A percentile compares a stretch with the other conserved stretches of the same genome.
These are phyloP conservation scores for Ceratobasidium sp. DNA, from an alignment of 1,284 basidiomycete species.

Conservation along the genomic window DNA sequence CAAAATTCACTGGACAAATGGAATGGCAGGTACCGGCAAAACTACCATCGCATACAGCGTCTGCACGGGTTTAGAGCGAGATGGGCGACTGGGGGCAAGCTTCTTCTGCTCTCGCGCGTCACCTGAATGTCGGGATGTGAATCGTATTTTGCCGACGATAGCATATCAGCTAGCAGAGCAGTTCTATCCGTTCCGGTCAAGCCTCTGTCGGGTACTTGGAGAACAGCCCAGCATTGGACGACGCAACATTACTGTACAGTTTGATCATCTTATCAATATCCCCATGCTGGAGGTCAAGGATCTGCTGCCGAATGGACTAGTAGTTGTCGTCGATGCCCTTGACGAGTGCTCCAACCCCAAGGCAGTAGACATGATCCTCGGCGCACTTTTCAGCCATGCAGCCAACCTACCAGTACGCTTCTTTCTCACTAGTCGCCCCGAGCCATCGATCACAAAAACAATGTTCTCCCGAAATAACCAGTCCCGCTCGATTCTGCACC, in stretches of 20 bases:
- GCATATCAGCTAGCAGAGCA: constrained; percentile 36
- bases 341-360: constrained; percentile 29
- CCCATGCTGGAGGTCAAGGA: constrained; percentile 11
- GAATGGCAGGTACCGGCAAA: constrained; percentile 42
- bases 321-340: constrained; percentile 36
- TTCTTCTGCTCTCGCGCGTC: constrained; percentile 47
- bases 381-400: not conserved
- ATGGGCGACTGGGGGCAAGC: constrained; percentile 45
- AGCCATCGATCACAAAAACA: not conserved
- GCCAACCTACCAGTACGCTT: constrained; percentile 4
- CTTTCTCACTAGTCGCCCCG: constrained; percentile 36
- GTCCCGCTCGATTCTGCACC: not conserved
- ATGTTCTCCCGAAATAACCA: not conserved
- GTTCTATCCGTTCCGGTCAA: constrained; percentile 2
- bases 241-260: constrained; percentile 7
- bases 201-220: constrained; percentile 1
- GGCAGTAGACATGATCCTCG: not conserved
- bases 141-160: constrained; percentile 34
- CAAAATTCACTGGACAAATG: constrained; percentile 44
- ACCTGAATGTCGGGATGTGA: constrained; percentile 14
- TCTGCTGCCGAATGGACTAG: not conserved
- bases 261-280: constrained; percentile 13
- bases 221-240: not conserved
- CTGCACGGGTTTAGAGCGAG: constrained; percentile 33
- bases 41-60: constrained; percentile 43